A percentile compares a stretch with the other conserved stretches of the same genome.
phyloP scores from a whole-genome alignment of 1,284 basidiomycete genomes.

The Cerrena zonata region DNA sequence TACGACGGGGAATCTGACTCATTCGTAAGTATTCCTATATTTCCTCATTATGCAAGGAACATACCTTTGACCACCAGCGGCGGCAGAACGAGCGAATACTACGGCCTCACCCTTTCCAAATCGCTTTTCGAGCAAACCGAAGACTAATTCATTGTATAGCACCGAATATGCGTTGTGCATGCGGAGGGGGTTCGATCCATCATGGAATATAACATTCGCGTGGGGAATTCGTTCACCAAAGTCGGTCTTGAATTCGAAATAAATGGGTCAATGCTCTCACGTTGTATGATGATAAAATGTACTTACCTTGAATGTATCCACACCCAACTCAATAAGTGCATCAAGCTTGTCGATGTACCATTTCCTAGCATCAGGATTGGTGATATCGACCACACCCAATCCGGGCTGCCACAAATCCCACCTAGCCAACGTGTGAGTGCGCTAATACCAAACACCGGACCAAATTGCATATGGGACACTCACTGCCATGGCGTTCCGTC shows the following conservation, averaged over 20 bases:
- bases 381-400: slow-evolving; percentile 64
- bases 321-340: slow-evolving; percentile 61
- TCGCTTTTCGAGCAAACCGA: slow-evolving; percentile 50
- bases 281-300: not conserved
- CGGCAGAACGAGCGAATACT: slow-evolving; percentile 62
- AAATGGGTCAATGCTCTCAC: not conserved
- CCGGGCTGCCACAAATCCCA: slow-evolving; percentile 74
- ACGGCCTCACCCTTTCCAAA: slow-evolving; percentile 64
- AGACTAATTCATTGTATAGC: slow-evolving; percentile 67
- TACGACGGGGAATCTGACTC: slow-evolving; percentile 34
- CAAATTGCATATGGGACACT: slow-evolving; percentile 19
- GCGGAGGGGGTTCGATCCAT: slow-evolving; percentile 64
- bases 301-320: slow-evolving; percentile 64
- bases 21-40: not conserved
- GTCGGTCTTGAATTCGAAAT: slow-evolving; percentile 45
- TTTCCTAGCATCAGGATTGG: slow-evolving; percentile 61
- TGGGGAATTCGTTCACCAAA: slow-evolving; percentile 69
- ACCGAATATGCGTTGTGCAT: slow-evolving; percentile 65
- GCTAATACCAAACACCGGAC: no score
- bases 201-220: slow-evolving; percentile 53
- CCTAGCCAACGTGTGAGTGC: slow-evolving; percentile 22
- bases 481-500: slow-evolving; percentile 72
- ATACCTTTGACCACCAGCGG: slow-evolving; percentile 63
- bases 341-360: slow-evolving; percentile 63
- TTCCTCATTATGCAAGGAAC: not conserved